A percentile compares a stretch with the other conserved stretches of the same genome.
Evolutionary conservation across 2,329 filamentous ascomycete genomes (phyloP).

Genomic region (Elsinoe perseae): DNA sequence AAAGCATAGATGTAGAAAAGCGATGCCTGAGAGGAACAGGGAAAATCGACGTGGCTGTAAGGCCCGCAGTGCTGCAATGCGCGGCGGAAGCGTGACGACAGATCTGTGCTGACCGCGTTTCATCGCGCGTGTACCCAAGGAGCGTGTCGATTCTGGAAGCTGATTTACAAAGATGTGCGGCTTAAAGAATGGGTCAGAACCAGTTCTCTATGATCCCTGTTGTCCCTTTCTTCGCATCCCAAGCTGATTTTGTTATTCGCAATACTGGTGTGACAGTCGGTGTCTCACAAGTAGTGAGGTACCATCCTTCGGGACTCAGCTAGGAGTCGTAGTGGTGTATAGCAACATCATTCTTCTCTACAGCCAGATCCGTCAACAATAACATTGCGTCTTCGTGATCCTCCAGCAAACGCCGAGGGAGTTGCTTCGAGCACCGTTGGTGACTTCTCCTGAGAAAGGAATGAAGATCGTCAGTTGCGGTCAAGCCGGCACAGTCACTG

Average conservation of each 20-base stretch:
- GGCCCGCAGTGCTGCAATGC: background rate
- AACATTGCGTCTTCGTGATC: background rate
- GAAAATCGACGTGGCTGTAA: background rate
- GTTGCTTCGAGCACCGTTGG: background rate
- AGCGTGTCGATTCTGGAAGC: background rate
- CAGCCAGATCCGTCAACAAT: background rate
- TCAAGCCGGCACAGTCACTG: background rate
- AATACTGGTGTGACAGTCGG: background rate
- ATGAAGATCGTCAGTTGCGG: background rate
- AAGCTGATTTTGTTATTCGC: background rate
- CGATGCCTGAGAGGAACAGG: background rate
- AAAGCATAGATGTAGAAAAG: background rate
- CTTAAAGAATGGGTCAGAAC: background rate
- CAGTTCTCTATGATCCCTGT: background rate
- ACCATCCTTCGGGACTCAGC: background rate
- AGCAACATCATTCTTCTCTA: background rate
- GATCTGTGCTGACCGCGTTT: slow-evolving; percentile 9
- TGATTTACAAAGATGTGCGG: background rate
- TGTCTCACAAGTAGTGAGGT: background rate
- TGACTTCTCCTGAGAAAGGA: background rate
- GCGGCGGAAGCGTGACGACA: slow-evolving; percentile 8
- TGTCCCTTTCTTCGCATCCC: background rate
- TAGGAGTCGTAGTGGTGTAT: background rate
- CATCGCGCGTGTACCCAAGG: background rate
- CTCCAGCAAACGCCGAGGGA: background rate